Evolutionary conservation across 768 basidiomycete genomes (phyloP).

Genomic region (Rhizopogon vulgaris): DNA sequence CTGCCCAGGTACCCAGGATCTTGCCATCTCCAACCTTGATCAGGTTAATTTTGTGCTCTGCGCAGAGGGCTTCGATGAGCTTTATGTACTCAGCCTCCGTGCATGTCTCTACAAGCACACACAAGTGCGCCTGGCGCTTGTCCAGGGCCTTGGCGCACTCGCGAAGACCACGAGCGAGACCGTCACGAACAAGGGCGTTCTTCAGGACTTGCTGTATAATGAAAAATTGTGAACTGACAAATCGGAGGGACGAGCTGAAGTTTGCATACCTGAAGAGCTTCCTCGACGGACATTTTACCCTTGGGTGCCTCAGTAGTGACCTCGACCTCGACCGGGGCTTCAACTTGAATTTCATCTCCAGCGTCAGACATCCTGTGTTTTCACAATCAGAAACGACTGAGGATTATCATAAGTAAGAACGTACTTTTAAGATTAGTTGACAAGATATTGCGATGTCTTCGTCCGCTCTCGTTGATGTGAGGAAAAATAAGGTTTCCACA

Average conservation of each 20-base stretch:
- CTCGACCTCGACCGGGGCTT: constrained; percentile 63
- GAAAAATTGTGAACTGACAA: not conserved
- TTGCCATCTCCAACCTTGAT: constrained; percentile 99
- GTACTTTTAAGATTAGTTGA: constrained; percentile 33
- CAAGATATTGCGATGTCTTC: constrained; percentile 61
- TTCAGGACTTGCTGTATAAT: constrained; percentile 88
- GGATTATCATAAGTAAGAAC: constrained; percentile 9
- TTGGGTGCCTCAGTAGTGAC: constrained; percentile 86
- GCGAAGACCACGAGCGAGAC: constrained; percentile 95
- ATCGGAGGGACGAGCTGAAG: not conserved
- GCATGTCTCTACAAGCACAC: constrained; percentile 98
- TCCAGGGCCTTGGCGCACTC: constrained; percentile 98
- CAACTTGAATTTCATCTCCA: constrained; percentile 90
- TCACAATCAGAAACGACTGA: not conserved
- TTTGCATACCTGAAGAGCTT: constrained; percentile 73
- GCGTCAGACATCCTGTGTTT: constrained; percentile 87
- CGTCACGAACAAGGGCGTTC: constrained; percentile 96
- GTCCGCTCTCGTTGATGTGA: constrained; percentile 94
- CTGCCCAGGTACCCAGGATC: constrained; percentile 96
- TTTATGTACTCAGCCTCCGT: constrained; percentile 99
- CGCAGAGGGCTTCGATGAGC: constrained; percentile 98
- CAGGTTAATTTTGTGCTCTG: constrained; percentile 98
- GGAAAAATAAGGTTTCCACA: constrained; percentile 49
- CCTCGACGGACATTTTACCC: constrained; percentile 94
- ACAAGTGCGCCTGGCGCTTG: constrained; percentile 97